phyloP scores from a whole-genome alignment of 495 filamentous ascomycete genomes.

The Lichina pygmaea region DNA sequence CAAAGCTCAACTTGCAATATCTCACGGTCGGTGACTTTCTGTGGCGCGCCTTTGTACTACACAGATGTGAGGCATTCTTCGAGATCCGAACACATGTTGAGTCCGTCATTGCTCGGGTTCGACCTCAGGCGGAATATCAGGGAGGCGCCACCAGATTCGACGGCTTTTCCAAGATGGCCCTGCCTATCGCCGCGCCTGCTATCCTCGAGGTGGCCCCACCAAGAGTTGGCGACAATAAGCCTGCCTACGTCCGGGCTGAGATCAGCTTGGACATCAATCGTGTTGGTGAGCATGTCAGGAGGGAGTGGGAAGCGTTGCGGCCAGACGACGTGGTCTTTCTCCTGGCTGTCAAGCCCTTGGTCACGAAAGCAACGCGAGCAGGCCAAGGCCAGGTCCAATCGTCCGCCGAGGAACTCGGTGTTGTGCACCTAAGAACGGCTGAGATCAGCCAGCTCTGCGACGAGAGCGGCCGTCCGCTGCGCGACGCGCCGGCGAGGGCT shows the following conservation, averaged over 20 bases:
- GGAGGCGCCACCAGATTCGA: conserved; percentile 40
- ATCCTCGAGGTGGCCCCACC: conserved; percentile 70
- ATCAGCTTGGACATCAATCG: conserved; percentile 66
- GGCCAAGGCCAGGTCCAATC: conserved; percentile 24
- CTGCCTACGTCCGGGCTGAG: conserved; percentile 69
- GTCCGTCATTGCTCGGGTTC: conserved; percentile 48
- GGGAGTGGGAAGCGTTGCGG: conserved; percentile 78
- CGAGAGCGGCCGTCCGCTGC: conserved; percentile 53
- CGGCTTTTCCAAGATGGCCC: conserved; percentile 77
- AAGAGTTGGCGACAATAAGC: conserved; percentile 59
- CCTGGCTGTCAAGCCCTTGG: conserved; percentile 36
- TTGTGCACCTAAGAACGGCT: conserved; percentile 53
- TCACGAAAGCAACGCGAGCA: conserved; percentile 13
- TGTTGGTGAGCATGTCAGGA: conserved; percentile 41
- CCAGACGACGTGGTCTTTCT: conserved; percentile 81
- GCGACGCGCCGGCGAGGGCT: conserved; percentile 25
- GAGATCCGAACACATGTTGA: conserved; percentile 82
- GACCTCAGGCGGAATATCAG: conserved; percentile 33
- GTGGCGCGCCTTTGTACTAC: conserved; percentile 72
- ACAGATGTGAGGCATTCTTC: conserved; percentile 81
- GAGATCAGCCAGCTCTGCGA: conserved; percentile 75
- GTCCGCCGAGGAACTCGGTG: conserved; percentile 29
- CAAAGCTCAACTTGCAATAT: conserved; percentile 89
- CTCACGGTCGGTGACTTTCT: conserved; percentile 86
- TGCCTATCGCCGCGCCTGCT: conserved; percentile 63